Evolutionary conservation across 345 rosid species (phyloP), one percentile per base, ranked within the genome.

Genomic region (Brassica carinata): DNA sequence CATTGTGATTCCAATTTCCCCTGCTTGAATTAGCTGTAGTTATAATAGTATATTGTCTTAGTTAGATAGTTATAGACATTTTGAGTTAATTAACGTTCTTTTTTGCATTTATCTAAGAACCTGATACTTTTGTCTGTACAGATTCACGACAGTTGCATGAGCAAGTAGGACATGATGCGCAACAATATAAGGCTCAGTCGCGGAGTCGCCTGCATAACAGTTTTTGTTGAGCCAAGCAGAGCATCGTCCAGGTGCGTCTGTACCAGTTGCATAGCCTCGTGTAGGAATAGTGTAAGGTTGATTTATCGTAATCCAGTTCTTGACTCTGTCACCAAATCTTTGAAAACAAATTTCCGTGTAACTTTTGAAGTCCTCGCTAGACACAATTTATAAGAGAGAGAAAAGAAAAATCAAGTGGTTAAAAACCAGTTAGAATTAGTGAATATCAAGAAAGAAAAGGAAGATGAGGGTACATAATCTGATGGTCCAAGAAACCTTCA

Each of bases 271-370:
- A 40, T 87, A 79, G 5, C 84, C 87, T 9, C 23, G 8, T 4
- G 23, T 66, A 5, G 78, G 40, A 38, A 38, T 36, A 3, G 78
- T 58, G 0, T 58, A 68, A 30, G 85, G 82, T 48, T 87, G 85
- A 57, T 87, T 85, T 38, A 85, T 26, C 0, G 87, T 87, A 7
- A 85, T 83, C 88, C 88, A 87, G 19, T 81, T 69, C 72, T 87
- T 87, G 14, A 85, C 89, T 51, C 86, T 74, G 17, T 85, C 89
- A 5, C 89, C 89, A 77, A 79, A 87, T n/a, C 23, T 19, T 5
- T 55, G 69, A 71, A 76, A 87, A 72, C 85, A 83, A 11, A 83
- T 2, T 7, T 84, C 83, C 0, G 83, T 84, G 73, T 71, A 87
- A 4, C 74, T 76, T 7, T 1, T 64, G 65, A 87, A 87, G 57